Percentiles rank a stretch among this genome's conserved stretches.
Evolutionary conservation across 495 filamentous ascomycete species (phyloP).

Genomic region (Xylaria grammica): DNA sequence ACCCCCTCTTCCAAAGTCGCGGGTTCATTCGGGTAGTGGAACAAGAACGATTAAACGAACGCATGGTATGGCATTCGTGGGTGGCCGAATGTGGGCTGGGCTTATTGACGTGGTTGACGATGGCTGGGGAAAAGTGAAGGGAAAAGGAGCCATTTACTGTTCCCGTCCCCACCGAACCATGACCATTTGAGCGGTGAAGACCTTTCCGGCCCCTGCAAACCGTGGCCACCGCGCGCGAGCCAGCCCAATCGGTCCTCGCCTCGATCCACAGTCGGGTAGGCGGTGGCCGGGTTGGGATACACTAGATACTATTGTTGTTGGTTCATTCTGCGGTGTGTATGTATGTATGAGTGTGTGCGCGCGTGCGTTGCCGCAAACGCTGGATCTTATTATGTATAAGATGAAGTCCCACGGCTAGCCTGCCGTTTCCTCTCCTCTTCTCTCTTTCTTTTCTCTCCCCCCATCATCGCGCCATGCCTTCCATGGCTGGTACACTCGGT

Average conservation of each 20-base stretch:
- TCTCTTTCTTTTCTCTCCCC: neutral
- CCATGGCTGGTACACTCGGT: conserved; percentile 26
- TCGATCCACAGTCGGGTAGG: conserved; percentile 21
- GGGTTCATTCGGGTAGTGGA: conserved; percentile 1
- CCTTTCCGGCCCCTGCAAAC: conserved; percentile 2
- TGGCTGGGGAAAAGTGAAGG: conserved; percentile 11
- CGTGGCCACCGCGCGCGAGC: conserved; percentile 9
- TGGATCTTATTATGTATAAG: conserved; percentile 1
- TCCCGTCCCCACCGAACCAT: conserved; percentile 10
- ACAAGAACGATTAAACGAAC: neutral
- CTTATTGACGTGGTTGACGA: conserved; percentile 23
- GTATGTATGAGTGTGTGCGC: neutral
- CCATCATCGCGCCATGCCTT: conserved; percentile 22
- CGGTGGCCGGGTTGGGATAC: neutral
- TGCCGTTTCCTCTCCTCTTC: too few species aligned
- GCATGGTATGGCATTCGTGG: neutral
- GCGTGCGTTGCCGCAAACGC: neutral
- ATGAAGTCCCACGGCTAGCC: neutral
- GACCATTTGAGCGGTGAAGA: conserved; percentile 22
- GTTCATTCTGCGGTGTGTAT: neutral
- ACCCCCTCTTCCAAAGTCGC: conserved; percentile 1
- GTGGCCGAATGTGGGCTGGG: neutral
- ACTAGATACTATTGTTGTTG: conserved; percentile 1
- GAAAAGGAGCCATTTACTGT: neutral
- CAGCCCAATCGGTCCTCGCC: conserved; percentile 12